These are phyloP conservation scores for Scheffersomyces coipomensis DNA, from an alignment of 805 yeast genomes.

Conservation along the genomic window DNA sequence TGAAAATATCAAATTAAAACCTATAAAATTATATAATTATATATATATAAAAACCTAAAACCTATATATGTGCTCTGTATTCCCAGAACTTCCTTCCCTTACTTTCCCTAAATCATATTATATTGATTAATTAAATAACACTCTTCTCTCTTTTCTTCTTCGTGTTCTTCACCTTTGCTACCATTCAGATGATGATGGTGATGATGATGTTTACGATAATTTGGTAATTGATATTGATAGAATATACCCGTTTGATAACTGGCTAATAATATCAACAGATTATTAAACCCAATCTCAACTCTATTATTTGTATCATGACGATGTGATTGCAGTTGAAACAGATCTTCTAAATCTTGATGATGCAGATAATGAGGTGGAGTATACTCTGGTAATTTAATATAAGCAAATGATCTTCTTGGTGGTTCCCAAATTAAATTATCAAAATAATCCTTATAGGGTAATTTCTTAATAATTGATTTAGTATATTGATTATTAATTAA, in stretches of 20 bases:
- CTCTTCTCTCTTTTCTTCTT: conserved; percentile 25
- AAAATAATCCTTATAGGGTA: conserved; percentile 41
- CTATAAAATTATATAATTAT: too few relatives aligned
- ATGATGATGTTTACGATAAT: neutral
- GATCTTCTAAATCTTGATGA: conserved; percentile 2
- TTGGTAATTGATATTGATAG: conserved; percentile 37
- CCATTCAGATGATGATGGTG: neutral
- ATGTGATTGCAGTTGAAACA: conserved; percentile 3
- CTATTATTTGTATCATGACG: conserved; percentile 4
- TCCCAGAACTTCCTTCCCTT: too few relatives aligned
- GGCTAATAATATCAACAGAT: conserved; percentile 32
- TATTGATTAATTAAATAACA: conserved; percentile 29
- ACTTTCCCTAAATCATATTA: conserved; percentile 8
- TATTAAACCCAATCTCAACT: conserved; percentile 39
- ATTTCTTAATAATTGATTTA: conserved; percentile 32
- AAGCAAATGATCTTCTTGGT: conserved; percentile 42
- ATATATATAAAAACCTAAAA: too few relatives aligned
- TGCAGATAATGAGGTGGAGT: conserved; percentile 11
- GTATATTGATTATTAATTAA: conserved; percentile 35
- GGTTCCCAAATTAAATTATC: conserved; percentile 43
- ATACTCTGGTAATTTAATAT: conserved; percentile 34
- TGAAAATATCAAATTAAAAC: too few relatives aligned
- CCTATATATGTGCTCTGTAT: too few relatives aligned
- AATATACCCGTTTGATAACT: conserved; percentile 37
- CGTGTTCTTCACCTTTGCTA: conserved; percentile 2